Percentiles rank a stretch among this genome's conserved stretches.
Conservation (phyloP, 2,329 filamentous ascomycete species). For the Tolypocladium tundrense region DNA sequence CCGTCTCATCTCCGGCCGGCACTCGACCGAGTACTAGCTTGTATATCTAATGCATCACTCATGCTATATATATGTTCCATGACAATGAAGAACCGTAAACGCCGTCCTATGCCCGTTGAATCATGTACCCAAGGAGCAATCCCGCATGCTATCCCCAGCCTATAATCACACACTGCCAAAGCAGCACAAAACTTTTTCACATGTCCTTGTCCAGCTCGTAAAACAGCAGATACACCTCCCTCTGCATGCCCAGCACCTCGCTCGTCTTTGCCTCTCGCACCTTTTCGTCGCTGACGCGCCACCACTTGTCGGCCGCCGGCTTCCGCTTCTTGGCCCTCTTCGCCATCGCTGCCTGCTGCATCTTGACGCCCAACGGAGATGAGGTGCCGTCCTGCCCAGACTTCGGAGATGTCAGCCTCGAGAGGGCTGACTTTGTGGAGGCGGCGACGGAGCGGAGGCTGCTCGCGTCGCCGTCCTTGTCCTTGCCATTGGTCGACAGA, state of each 20-base stretch:
- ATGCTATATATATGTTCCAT: background rate
- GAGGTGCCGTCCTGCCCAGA: constrained; percentile 13
- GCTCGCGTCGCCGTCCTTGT: constrained; percentile 36
- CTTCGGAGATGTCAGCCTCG: constrained; percentile 32
- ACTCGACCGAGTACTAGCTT: background rate
- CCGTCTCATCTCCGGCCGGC: background rate
- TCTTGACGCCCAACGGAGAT: constrained; percentile 9
- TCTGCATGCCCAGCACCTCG: constrained; percentile 87
- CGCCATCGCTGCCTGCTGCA: constrained; percentile 9
- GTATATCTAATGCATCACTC: background rate
- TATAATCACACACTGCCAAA: background rate
- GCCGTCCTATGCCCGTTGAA: background rate
- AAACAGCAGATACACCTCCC: constrained; percentile 91
- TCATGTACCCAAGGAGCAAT: background rate
- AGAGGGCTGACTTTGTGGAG: constrained; percentile 45
- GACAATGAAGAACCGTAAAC: background rate
- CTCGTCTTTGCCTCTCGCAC: constrained; percentile 87
- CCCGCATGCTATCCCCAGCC: background rate
- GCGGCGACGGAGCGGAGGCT: constrained; percentile 47
- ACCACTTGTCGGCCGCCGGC: constrained; percentile 63
- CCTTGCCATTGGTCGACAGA: constrained; percentile 18
- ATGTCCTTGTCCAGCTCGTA: constrained; percentile 67
- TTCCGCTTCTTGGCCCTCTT: constrained; percentile 46
- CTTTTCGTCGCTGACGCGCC: constrained; percentile 96
- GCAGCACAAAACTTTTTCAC: constrained; percentile 5